Evolutionary conservation across 1,284 basidiomycete species (phyloP).

Genomic region (Sporisorium scitamineum): DNA sequence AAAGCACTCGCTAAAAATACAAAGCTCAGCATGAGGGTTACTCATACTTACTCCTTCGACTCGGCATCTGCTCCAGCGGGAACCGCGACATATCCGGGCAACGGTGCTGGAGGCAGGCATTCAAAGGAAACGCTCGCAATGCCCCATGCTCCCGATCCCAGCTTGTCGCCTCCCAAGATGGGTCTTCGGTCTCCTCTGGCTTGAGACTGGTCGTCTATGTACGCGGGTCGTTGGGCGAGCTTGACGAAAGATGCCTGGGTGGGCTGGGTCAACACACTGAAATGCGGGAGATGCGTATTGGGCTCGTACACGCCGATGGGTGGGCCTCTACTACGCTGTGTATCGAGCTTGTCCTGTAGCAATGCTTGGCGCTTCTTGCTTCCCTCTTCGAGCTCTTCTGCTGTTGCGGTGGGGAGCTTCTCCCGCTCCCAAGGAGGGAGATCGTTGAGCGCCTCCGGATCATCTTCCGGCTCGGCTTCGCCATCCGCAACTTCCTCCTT

Average conservation of each 20-base stretch:
- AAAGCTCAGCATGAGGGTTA: background rate
- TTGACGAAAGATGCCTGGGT: slow-evolving; percentile 42
- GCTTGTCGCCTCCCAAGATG: slow-evolving; percentile 50
- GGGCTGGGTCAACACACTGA: slow-evolving; percentile 57
- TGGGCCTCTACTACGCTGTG: slow-evolving; percentile 48
- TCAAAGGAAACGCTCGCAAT: slow-evolving; percentile 49
- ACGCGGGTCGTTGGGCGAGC: slow-evolving; percentile 36
- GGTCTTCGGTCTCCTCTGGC: slow-evolving; percentile 37
- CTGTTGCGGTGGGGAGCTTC: slow-evolving; percentile 19
- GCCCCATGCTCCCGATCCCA: slow-evolving; percentile 55
- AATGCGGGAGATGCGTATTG: slow-evolving; percentile 60
- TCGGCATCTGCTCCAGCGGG: slow-evolving; percentile 18
- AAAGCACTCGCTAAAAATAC: background rate
- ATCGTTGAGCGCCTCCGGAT: slow-evolving; percentile 50
- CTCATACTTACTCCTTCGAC: background rate
- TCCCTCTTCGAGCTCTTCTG: slow-evolving; percentile 27
- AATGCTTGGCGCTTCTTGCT: slow-evolving; percentile 29
- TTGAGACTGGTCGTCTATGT: slow-evolving; percentile 27
- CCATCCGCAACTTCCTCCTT: slow-evolving; percentile 32
- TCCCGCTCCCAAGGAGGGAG: slow-evolving; percentile 62
- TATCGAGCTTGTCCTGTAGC: slow-evolving; percentile 19
- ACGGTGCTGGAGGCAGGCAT: slow-evolving; percentile 20
- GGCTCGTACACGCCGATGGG: slow-evolving; percentile 67
- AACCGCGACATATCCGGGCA: slow-evolving; percentile 21
- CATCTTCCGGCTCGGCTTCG: slow-evolving; percentile 48